Evolutionary conservation across 768 basidiomycete species (phyloP), one percentile per base, ranked within the genome.

Genomic region (Xerocomellus amylosporus): DNA sequence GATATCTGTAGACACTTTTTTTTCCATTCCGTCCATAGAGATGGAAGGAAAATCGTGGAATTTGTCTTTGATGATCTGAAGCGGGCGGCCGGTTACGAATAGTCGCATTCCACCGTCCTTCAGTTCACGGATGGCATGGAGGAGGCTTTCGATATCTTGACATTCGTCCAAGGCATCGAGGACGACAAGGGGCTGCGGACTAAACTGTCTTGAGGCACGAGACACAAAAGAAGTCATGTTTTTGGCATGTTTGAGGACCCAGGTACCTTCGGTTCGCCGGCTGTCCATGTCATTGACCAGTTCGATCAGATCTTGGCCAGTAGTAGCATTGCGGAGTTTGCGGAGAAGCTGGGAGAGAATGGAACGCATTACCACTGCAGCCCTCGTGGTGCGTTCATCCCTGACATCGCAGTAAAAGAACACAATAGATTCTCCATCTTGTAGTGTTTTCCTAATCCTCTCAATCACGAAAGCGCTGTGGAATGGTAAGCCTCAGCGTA

Each of bases 361-460:
- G 3, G 62, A 64, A 15, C 49, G 34, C n/a, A 64, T 40, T 5
- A 55, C 43, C 1, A 7, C 40, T 3, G 55, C 33, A 8, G 49
- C 45, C 5, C 41, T 45, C 13, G 45, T 58, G 15, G 43, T 36
- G 5, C 30, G 42, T 15, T 51, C 50, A 1, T 49, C 34, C 15
- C 47, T 45, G 33, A 60, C 63, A 30, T 64, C 62, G 20, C 62
- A 64, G 28, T 64, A 64, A 49, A 64, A 64, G 46, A 52, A 63
- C 3, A 40, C 62, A 0, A 52, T 9, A 19, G 5, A 26, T 41
- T 54, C 53, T 1, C 24, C 46, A 5, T 53, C 31, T 40, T 41
- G n/a, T 13, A 28, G 13, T 8, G 47, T 28, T 8, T 17, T 19
- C 2, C 4, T 40, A 17, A 50, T 33, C 5, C 15, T 14, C 4